Evolutionary conservation across 768 basidiomycete species (phyloP), one percentile per base, ranked within the genome.

Genomic region (Rhodocollybia butyracea): DNA sequence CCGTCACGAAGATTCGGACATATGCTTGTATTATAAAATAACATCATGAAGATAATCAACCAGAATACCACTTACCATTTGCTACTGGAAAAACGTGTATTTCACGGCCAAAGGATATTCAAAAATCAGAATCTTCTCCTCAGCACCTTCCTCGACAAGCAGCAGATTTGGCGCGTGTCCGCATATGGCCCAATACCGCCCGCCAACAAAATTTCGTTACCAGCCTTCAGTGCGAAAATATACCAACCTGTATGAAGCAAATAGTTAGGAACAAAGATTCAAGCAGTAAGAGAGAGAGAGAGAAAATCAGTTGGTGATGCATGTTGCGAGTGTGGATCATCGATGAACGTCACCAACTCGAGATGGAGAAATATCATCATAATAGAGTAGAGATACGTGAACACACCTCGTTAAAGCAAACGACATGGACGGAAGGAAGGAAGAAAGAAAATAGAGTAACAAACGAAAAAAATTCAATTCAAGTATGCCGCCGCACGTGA

Each of bases 291-390:
- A 51, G 55, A 45, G 48, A 55, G 56, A 57, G 55, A 57, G 57
- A 64, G 66, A 67, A 61, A 70, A 68, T 79, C 77, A 79, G 77
- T 75, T 82, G 78, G 79, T 82, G 78, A 80, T 89, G 86, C 86
- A 88, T 88, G 86, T 86, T 84, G 66, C 75, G 85, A 88, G 85
- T 70, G 69, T 68, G 86, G 86, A 77, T 86, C 85, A 86, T 81
- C 72, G 72, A 61, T 68, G 69, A 79, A 69, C 76, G 70, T 88
- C 86, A 83, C 85, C 85, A 68, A 75, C 85, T 86, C 85, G 83
- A 70, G 68, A 83, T 84, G 83, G 84, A 84, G 76, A 72, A 70
- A 60, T 79, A 84, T 88, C 86, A 82, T 87, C 85, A 79, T 69
- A 6, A 66, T 70, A 64, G 67, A 19, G 34, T 22, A 32, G 43